Evolutionary conservation across 805 yeast genomes (phyloP), one percentile per base, ranked within the genome.

Genomic region (Teunomyces pallodes): DNA sequence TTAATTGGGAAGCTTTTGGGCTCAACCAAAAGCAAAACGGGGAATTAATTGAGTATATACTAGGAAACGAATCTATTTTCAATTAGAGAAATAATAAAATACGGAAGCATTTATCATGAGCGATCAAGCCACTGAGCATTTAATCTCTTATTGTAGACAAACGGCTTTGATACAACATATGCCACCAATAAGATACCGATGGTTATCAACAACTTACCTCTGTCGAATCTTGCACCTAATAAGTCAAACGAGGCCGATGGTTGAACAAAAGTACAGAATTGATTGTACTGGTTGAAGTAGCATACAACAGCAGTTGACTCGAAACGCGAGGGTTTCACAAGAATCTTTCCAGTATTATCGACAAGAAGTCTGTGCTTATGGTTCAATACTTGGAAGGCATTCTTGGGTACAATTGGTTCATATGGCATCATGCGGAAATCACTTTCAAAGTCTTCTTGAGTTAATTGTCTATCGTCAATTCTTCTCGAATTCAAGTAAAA

Each of bases 191-290:
- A 69, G 0, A 76, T 71, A 0, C 67, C 64, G 2, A 91, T 75
- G 0, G 96, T 87, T 5, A 74, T 52, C 5, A 86, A 42, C 39
- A 92, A 75, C 55, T 82, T 84, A 10, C 70, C 60, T 58, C 81
- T 86, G 56, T 85, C 89, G 61, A 94, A 94, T 45, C 76, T 74
- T 28, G 75, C 68, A 24, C 83, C 79, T 62, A 92, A 74, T 44
- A 81, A 73, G 67, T 92, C 99, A 66, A 88, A 91, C 35, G 89
- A 87, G 38, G 80, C 80, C 0, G 97, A 88, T 0, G 98, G 97
- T 44, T 86, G 79, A 13, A 87, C 75, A 48, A 82, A 74, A 0
- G 95, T 84, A 59, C 91, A 87, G 69, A 87, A 91, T 5, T 86
- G 63, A 60, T 89, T 95, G 41, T 75, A 65, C 27, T 59, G 51